Conservation (phyloP, 2,329 filamentous ascomycete genomes). For the Catunica adiposa region DNA sequence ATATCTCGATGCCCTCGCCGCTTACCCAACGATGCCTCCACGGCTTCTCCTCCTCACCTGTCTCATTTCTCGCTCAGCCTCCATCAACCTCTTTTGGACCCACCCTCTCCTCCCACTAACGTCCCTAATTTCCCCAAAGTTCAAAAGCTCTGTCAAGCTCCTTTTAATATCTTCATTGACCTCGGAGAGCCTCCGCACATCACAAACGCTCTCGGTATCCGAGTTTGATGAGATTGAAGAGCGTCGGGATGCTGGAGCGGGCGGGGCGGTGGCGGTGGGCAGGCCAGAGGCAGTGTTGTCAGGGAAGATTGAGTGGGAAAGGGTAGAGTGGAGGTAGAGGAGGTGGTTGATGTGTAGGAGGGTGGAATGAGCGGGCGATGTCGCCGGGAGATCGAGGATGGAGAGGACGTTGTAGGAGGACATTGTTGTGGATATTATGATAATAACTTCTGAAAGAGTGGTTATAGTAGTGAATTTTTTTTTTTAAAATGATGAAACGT, state of each 20-base stretch:
- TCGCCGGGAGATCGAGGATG: not conserved
- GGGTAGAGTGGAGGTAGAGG: not conserved
- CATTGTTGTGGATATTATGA: not conserved
- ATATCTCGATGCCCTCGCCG: not conserved
- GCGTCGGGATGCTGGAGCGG: not conserved
- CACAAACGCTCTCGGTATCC: conserved; percentile 19
- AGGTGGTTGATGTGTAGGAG: not conserved
- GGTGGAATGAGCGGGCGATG: not conserved
- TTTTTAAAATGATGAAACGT: no score
- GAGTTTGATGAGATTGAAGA: not conserved
- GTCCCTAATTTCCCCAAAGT: conserved; percentile 37
- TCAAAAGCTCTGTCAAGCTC: conserved; percentile 43
- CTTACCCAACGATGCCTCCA: not conserved
- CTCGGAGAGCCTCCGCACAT: conserved; percentile 36
- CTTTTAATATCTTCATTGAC: conserved; percentile 47
- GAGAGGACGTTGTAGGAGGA: not conserved
- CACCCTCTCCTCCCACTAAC: conserved; percentile 38
- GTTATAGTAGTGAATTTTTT: no score
- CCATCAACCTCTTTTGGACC: conserved; percentile 42
- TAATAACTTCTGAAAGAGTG: no score
- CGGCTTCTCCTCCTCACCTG: not conserved
- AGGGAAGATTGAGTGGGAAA: not conserved
- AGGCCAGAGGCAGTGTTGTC: not conserved
- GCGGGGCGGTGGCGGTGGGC: not conserved
- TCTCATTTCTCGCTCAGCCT: conserved; percentile 42